phyloP scores from a whole-genome alignment of 495 filamentous ascomycete species.

The Penicillium silybi region DNA sequence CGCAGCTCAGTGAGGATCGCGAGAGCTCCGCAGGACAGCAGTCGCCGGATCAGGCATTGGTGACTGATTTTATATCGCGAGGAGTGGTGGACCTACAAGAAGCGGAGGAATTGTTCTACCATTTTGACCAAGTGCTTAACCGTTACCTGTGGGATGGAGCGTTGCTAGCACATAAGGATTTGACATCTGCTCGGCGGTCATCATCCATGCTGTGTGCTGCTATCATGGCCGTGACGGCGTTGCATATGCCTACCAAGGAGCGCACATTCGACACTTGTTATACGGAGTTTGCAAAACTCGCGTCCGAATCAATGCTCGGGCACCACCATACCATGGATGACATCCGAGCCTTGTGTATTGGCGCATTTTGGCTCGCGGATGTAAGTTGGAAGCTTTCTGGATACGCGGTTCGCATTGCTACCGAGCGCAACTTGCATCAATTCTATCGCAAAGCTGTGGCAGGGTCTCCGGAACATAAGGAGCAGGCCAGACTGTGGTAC shows the following conservation, averaged over 20 bases:
- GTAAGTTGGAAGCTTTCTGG: slow-evolving; percentile 56
- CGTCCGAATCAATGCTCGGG: slow-evolving; percentile 51
- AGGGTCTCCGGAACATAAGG: slow-evolving; percentile 42
- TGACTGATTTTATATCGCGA: slow-evolving; percentile 51
- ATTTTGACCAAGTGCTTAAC: slow-evolving; percentile 51
- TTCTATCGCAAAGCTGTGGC: slow-evolving; percentile 48
- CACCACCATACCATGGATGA: slow-evolving; percentile 49
- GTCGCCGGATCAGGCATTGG: slow-evolving; percentile 35
- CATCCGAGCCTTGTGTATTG: slow-evolving; percentile 49
- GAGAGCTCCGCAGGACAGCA: slow-evolving; percentile 33
- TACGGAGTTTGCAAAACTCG: slow-evolving; percentile 48
- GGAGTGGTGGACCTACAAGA: slow-evolving; percentile 45
- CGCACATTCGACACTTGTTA: slow-evolving; percentile 48
- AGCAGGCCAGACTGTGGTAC: slow-evolving; percentile 49
- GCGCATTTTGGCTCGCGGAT: slow-evolving; percentile 53
- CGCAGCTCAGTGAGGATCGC: slow-evolving; percentile 49
- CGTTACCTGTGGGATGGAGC: slow-evolving; percentile 53
- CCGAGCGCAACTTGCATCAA: slow-evolving; percentile 48
- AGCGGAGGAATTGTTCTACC: slow-evolving; percentile 46
- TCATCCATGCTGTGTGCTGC: slow-evolving; percentile 49
- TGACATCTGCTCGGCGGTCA: slow-evolving; percentile 41
- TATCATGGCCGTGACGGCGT: slow-evolving; percentile 49
- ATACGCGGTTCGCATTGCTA: slow-evolving; percentile 54
- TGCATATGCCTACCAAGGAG: slow-evolving; percentile 47
- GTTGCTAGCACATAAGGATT: slow-evolving; percentile 41